Evolutionary conservation across 2,329 filamentous ascomycete species (phyloP).

Genomic region (Davidsoniella eucalypti): DNA sequence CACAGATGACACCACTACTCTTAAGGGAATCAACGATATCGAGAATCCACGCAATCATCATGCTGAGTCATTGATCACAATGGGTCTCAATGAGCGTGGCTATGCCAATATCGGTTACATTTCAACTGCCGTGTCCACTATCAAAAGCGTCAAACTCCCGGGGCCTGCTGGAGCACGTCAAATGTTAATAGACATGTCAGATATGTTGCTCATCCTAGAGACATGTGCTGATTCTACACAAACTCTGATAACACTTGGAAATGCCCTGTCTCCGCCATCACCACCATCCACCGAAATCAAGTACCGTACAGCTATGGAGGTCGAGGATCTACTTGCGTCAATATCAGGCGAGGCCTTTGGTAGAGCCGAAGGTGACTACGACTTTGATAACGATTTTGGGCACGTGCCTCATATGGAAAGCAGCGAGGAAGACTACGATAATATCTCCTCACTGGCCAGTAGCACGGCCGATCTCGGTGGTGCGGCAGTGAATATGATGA

Average conservation of each 20-base stretch:
- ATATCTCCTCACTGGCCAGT: slow-evolving; percentile 5
- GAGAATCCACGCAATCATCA: neutral
- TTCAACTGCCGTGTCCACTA: slow-evolving; percentile 56
- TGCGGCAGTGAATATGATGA: slow-evolving; percentile 16
- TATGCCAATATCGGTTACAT: slow-evolving; percentile 80
- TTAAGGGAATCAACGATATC: slow-evolving; percentile 18
- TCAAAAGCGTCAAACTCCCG: slow-evolving; percentile 41
- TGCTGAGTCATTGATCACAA: slow-evolving; percentile 30
- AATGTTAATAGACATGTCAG: slow-evolving; percentile 65
- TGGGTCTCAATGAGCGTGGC: slow-evolving; percentile 41
- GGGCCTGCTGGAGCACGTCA: slow-evolving; percentile 38
- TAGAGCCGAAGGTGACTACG: slow-evolving; percentile 41
- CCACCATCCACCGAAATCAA: slow-evolving; percentile 70
- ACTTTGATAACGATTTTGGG: slow-evolving; percentile 47
- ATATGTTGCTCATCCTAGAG: slow-evolving; percentile 78
- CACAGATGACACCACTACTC: slow-evolving; percentile 47
- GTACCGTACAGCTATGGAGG: slow-evolving; percentile 73
- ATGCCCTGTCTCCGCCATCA: slow-evolving; percentile 66
- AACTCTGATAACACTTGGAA: slow-evolving; percentile 65
- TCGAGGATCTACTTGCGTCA: slow-evolving; percentile 77
- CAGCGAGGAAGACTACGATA: slow-evolving; percentile 20
- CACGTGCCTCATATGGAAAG: slow-evolving; percentile 33
- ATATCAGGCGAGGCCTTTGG: slow-evolving; percentile 76
- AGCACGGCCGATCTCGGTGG: slow-evolving; percentile 19
- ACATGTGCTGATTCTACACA: slow-evolving; percentile 95